Evolutionary conservation across 352 stramenopile species (phyloP).

Genomic region (Phytophthora nicotianae): DNA sequence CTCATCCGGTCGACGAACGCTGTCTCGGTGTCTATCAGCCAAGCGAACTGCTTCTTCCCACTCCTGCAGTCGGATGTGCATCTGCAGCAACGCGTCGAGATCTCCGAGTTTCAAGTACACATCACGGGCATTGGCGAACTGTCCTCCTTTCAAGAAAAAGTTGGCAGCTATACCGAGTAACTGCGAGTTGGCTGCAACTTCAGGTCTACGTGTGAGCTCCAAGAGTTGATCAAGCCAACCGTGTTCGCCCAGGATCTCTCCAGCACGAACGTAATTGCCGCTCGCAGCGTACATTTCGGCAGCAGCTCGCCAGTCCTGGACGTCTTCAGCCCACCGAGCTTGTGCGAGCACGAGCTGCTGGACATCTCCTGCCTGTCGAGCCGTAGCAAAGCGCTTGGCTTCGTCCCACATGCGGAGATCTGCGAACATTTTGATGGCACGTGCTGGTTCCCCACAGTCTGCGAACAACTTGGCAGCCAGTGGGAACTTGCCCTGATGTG

Average conservation of each 20-base stretch:
- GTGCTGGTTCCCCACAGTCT: constrained; percentile 77
- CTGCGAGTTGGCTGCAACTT: constrained; percentile 42
- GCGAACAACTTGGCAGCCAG: constrained; percentile 91
- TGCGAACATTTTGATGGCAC: constrained; percentile 94
- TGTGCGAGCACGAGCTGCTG: constrained; percentile 90
- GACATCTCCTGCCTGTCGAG: constrained; percentile 82
- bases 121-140: constrained; percentile 79
- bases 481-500: constrained; percentile 91
- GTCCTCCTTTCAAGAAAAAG: constrained; percentile 76
- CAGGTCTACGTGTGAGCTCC: constrained; percentile 68
- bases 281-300: constrained; percentile 92
- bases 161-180: constrained; percentile 63
- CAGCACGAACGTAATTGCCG: constrained; percentile 79
- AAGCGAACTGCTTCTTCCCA: constrained; percentile 94
- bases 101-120: constrained; percentile 86
- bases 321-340: constrained; percentile 93
- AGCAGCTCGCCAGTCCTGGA: constrained; percentile 91
- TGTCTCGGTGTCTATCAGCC: constrained; percentile 79
- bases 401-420: constrained; percentile 94
- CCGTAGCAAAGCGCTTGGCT: constrained; percentile 90
- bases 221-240: constrained; percentile 89
- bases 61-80: constrained; percentile 91
- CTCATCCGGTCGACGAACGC: constrained; percentile 83
- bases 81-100: constrained; percentile 83
- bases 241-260: constrained; percentile 87